Evolutionary conservation across 164 flowering plant genomes (phyloP).

Genomic region (Aristolochia contorta): DNA sequence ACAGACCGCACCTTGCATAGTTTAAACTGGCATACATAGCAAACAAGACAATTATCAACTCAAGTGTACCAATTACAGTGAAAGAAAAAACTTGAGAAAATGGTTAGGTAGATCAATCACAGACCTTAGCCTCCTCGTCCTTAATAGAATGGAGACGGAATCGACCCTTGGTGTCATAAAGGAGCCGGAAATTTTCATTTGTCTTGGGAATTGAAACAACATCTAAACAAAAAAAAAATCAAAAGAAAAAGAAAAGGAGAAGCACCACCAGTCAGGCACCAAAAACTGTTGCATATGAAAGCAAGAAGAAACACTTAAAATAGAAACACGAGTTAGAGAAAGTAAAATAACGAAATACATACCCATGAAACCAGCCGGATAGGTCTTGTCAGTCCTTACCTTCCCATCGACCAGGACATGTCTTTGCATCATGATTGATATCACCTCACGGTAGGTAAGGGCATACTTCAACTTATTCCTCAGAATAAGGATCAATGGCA

Average conservation of each 20-base stretch:
- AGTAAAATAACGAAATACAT: constrained; percentile 5
- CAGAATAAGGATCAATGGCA: constrained; percentile 45
- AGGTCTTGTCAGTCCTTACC: constrained; percentile 57
- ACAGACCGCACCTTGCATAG: constrained; percentile 71
- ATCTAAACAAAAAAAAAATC: constrained; percentile 24
- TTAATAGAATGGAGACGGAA: constrained; percentile 67
- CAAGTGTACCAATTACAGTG: neutral
- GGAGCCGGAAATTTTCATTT: constrained; percentile 75
- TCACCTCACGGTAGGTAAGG: constrained; percentile 48
- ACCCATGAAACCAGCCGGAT: constrained; percentile 67
- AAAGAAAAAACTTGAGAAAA: neutral
- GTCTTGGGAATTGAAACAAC: constrained; percentile 78
- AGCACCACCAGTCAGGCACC: too few relatives aligned
- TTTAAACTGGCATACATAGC: constrained; percentile 46
- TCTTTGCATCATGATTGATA: constrained; percentile 50
- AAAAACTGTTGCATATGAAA: too few relatives aligned
- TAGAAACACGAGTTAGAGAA: neutral
- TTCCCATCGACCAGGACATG: constrained; percentile 51
- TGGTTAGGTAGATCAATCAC: neutral
- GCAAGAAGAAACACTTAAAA: neutral
- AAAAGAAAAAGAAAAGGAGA: too few relatives aligned
- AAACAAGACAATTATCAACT: neutral
- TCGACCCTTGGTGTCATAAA: constrained; percentile 81
- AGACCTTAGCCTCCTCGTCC: constrained; percentile 81
- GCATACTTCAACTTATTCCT: constrained; percentile 55